Base-by-base conservation (phyloP, 768 basidiomycete species). In the Rhizopogon vesiculosus region DNA sequence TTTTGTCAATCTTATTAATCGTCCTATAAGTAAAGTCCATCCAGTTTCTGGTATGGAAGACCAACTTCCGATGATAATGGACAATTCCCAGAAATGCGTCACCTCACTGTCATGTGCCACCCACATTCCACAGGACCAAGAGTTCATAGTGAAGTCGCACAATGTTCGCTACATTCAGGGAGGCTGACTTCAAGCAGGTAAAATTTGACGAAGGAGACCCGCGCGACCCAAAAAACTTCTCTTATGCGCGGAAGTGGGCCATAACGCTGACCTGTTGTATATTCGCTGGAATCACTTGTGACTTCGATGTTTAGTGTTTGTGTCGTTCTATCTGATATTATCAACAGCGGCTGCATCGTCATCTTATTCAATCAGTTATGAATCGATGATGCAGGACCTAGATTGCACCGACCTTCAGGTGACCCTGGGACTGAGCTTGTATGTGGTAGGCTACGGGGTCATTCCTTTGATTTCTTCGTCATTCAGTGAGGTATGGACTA, bases 391-490 rank as follows among this genome's bases (percentile, higher is more conserved):
- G 9, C 57, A 50, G 3, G 74, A 76, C 42, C 58, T 78, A 18
- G 66, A 77, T 50, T 80, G 76, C 59, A 76, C 76, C 0, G 42
- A 68, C 9, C 68, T 79, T 16, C 70, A 79, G 54, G 79, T 74
- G 0, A 75, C 74, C 0, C 61, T 80, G 10, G 82, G 80, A 5
- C 70, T 82, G 18, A 74, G 76, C 45, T 69, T 84, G 25, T 88
- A 78, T 61, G 72, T 79, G 0, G 59, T 87, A 5, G 85, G 85
- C 0, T 88, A 84, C 55, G 86, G 77, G 1, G 31, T 86, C 7
- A 64, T 82, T 8, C 86, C 87, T 0, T 77, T 88, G 0, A 66
- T 87, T 18, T 78, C 83, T 1, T 82, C 86, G 3, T 79, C 86
- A 0, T 81, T 88, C 64, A 86, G 84, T 64, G 87, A 89, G 65